phyloP scores from a whole-genome alignment of 2,329 filamentous ascomycete genomes.

The Talaromyces sp. region DNA sequence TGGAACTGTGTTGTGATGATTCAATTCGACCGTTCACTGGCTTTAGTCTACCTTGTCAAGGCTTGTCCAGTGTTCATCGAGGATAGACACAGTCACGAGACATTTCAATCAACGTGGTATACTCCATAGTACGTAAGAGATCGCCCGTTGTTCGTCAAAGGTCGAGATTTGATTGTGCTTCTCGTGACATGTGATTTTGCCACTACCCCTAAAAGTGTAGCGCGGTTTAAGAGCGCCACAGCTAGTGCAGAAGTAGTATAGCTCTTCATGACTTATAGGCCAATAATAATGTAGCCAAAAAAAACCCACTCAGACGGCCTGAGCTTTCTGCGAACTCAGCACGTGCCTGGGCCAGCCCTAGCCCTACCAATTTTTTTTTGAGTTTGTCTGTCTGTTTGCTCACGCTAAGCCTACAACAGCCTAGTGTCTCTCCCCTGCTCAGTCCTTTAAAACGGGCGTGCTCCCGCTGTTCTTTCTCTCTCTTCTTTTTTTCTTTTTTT shows the following conservation, averaged over 20 bases:
- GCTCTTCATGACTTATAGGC: not conserved
- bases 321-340: not conserved
- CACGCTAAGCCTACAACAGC: conserved; percentile 22
- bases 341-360: conserved; percentile 17
- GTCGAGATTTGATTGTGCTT: not conserved
- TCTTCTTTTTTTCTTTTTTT: conserved; percentile 31
- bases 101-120: not conserved
- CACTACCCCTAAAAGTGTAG: not conserved
- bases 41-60: not conserved
- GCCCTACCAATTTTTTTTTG: conserved; percentile 16
- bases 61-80: too few relatives aligned
- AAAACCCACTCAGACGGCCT: not conserved
- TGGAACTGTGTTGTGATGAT: not conserved
- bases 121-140: not conserved
- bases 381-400: not conserved
- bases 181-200: conserved; percentile 14
- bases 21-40: not conserved
- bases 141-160: not conserved
- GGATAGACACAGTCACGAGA: not conserved
- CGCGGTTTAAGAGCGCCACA: not conserved
- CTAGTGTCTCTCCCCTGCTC: conserved; percentile 24
- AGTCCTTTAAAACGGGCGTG: conserved; percentile 29
- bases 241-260: not conserved
- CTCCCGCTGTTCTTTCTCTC: conserved; percentile 19
- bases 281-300: not conserved